Evolutionary conservation across 805 yeast genomes (phyloP).

Genomic region (Ogataea ramenticola): DNA sequence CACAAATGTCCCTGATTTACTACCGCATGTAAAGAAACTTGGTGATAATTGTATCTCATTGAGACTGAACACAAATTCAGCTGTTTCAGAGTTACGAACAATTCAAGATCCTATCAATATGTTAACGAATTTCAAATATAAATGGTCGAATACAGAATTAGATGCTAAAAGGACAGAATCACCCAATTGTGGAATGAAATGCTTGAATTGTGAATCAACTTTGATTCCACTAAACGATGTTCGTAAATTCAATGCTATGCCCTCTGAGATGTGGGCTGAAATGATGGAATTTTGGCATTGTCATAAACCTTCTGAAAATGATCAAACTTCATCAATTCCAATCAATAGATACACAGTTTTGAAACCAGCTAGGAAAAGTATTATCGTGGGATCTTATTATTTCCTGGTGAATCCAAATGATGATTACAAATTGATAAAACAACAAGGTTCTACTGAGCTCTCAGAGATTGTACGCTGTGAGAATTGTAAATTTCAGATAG

Average conservation of each 20-base stretch:
- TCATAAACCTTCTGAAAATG: constrained; percentile 53
- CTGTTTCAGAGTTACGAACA: too few species aligned
- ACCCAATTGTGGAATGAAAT: neutral
- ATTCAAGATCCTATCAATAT: neutral
- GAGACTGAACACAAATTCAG: neutral
- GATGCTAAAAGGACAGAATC: neutral
- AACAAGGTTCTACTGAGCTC: constrained; percentile 5
- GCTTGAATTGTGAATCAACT: constrained; percentile 9
- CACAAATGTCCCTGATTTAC: neutral
- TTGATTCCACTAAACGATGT: constrained; percentile 27
- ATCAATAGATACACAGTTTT: constrained; percentile 32
- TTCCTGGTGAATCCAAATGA: constrained; percentile 30
- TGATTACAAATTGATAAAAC: constrained; percentile 5
- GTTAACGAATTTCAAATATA: constrained; percentile 13
- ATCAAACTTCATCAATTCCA: constrained; percentile 9
- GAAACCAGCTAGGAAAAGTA: constrained; percentile 32
- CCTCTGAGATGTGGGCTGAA: constrained; percentile 91
- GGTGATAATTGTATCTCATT: neutral
- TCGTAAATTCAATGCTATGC: constrained; percentile 51
- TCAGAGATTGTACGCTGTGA: constrained; percentile 23
- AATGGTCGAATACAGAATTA: constrained; percentile 14
- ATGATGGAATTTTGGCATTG: constrained; percentile 98
- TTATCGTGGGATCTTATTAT: constrained; percentile 55
- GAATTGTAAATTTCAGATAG: constrained; percentile 32
- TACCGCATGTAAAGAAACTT: neutral